Evolutionary conservation across 176 grass and related monocot species (phyloP), one percentile per base, ranked within the genome.

Genomic region (Typha latifolia): DNA sequence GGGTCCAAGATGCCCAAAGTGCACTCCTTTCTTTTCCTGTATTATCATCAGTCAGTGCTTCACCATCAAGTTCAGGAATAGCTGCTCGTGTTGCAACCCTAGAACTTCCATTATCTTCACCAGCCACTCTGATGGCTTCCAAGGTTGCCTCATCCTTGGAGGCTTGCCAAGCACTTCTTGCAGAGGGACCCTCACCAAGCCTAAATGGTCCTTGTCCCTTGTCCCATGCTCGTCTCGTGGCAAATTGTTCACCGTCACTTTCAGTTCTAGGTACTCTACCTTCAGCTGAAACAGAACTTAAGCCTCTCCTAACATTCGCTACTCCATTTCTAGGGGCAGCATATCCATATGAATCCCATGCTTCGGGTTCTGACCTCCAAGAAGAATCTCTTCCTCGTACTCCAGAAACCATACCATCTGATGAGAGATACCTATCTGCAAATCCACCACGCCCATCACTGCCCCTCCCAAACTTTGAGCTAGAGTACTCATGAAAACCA

Each of bases 131-230:
- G 52, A 97, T 97, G 37, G 93, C 93, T 89, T 97, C 88, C 61
- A 97, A 21, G 59, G 93, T 97, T 4, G 93, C 93, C 78, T 97
- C 93, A 80, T 97, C 93, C 80, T 92, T 97, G 2, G 93, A 92
- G 32, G 93, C 88, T 66, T 87, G 89, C 93, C 93, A 97, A 69
- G 89, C 93, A 82, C 85, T 91, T 72, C 93, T 84, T 79, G 93
- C 93, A 73, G 93, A 97, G 50, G 93, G 93, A 49, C 93, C 93
- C 70, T 97, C 93, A 49, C 93, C 93, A 34, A 92, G 84, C 74
- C 93, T 82, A 80, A 92, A 87, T 12, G 85, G 82, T 1, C 82
- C 82, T 16, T 74, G 75, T 57, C 93, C 88, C 72, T 92, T 97
- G 26, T 97, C 85, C 88, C 93, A 97, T 43, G 82, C 85, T 79